These are phyloP conservation scores for Talaromyces thailandensis DNA, from an alignment of 495 filamentous ascomycete genomes.

Conservation along the genomic window DNA sequence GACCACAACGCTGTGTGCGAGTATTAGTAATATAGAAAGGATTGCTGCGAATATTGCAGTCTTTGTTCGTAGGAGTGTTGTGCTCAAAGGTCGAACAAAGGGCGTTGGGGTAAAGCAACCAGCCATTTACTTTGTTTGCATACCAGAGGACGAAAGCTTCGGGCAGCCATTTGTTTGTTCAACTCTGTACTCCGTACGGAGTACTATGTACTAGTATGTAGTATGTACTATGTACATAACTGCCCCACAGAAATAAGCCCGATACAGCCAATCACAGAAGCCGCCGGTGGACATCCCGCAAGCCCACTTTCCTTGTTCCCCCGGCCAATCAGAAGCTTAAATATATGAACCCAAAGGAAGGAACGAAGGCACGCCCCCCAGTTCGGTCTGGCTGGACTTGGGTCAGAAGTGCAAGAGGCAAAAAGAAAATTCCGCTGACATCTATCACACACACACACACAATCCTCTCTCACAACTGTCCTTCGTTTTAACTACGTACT, in stretches of 20 bases:
- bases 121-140: background rate
- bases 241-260: background rate
- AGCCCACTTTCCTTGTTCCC: background rate
- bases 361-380: background rate
- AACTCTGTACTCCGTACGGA: background rate
- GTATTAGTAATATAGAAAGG: background rate
- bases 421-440: background rate
- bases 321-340: background rate
- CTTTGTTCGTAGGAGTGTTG: background rate
- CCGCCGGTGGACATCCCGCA: background rate
- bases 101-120: background rate
- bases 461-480: background rate
- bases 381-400: background rate
- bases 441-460: background rate
- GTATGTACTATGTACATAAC: background rate
- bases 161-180: background rate
- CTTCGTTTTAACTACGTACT: background rate
- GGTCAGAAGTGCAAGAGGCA: background rate
- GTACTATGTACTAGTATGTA: too few species aligned
- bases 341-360: background rate
- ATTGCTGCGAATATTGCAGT: background rate
- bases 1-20: background rate
- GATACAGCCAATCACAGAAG: background rate
- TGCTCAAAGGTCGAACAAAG: background rate
- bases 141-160: background rate